Conservation (phyloP, 2,329 filamentous ascomycete genomes). For the Xylariales sp. region DNA sequence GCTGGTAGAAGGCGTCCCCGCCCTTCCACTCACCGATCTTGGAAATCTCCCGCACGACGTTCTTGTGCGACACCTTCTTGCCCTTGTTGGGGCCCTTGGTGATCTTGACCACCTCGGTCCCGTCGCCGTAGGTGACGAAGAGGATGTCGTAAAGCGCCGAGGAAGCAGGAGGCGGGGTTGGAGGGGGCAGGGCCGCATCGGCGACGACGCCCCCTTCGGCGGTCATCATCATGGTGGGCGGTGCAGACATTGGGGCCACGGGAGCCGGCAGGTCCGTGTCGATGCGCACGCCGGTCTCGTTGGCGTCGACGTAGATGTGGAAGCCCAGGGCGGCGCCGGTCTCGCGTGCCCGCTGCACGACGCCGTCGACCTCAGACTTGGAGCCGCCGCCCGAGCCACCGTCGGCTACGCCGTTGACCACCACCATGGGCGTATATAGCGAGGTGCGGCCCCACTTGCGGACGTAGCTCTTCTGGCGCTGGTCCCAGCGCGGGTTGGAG, state of each 20-base stretch:
- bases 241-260: no score
- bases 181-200: conserved; percentile 5
- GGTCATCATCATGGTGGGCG: no score
- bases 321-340: conserved; percentile 7
- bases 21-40: conserved; percentile 31
- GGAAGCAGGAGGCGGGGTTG: conserved; percentile 6
- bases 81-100: conserved; percentile 28
- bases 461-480: conserved; percentile 28
- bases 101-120: conserved; percentile 23
- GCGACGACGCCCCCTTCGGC: no score
- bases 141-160: conserved; percentile 12
- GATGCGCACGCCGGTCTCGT: conserved; percentile 16
- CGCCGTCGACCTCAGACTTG: conserved; percentile 15
- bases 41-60: conserved; percentile 23
- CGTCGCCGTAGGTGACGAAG: conserved; percentile 21
- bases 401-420: conserved; percentile 23
- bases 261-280: no score
- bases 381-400: conserved; percentile 16
- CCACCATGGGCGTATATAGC: conserved; percentile 26
- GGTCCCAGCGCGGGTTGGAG: conserved; percentile 22
- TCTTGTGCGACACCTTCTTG: conserved; percentile 27
- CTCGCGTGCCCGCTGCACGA: conserved; percentile 10
- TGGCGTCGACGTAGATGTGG: conserved; percentile 18
- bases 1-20: conserved; percentile 19
- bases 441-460: conserved; percentile 23